phyloP scores from a whole-genome alignment of 179 eudicot genomes.

The Silene vulgaris region DNA sequence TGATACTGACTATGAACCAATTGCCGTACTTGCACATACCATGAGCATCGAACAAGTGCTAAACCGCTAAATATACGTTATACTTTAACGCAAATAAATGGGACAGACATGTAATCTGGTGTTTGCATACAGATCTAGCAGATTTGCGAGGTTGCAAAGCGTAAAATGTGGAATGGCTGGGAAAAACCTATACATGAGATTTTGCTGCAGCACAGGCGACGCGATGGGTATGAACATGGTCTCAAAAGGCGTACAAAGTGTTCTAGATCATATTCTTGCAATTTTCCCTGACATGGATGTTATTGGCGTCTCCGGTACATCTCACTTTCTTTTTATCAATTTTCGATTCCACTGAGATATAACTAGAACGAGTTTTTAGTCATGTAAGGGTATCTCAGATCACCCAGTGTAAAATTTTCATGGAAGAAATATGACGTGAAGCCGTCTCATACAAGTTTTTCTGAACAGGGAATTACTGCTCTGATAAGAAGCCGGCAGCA shows the following conservation, averaged over 20 bases:
- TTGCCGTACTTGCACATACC: not conserved
- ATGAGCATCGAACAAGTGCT: not conserved
- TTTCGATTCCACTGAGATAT: not conserved
- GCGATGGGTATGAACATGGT: conserved; percentile 44
- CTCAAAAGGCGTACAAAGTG: conserved; percentile 33
- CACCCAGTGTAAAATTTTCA: no score
- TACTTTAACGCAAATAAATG: no score
- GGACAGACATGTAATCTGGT: not conserved
- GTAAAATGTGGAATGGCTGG: conserved; percentile 35
- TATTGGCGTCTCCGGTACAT: conserved; percentile 32
- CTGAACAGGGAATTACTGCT: conserved; percentile 28
- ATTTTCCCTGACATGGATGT: conserved; percentile 38
- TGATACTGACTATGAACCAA: no score
- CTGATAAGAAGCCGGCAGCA: conserved; percentile 31
- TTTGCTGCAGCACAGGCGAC: conserved; percentile 31
- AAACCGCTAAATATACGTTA: not conserved
- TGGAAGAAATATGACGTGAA: no score
- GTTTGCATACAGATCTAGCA: conserved; percentile 27
- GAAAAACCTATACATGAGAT: conserved; percentile 34
- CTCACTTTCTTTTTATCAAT: not conserved
- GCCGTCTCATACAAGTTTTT: not conserved
- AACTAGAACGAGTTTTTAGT: no score
- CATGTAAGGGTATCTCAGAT: no score
- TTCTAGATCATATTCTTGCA: conserved; percentile 26
- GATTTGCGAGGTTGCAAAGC: conserved; percentile 30